These are phyloP conservation scores for Stephania cephalantha DNA, from an alignment of 164 flowering plant genomes.

Conservation along the genomic window DNA sequence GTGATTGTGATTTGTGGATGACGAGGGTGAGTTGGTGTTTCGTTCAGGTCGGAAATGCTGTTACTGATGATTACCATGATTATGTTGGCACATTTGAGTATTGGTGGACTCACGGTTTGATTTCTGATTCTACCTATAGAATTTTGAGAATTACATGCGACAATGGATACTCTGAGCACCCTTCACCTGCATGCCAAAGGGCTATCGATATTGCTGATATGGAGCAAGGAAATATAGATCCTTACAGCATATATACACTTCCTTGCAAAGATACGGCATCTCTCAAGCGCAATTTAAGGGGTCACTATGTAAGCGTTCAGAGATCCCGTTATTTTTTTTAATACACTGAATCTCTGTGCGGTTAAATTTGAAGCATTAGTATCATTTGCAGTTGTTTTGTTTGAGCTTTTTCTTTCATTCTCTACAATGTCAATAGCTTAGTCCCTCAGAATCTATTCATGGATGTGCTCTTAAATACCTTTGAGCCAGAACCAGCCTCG, in stretches of 20 bases:
- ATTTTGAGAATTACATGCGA: slow-evolving; percentile 44
- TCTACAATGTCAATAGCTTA: no score
- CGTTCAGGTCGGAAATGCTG: slow-evolving; percentile 91
- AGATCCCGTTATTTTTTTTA: not conserved
- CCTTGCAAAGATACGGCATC: slow-evolving; percentile 62
- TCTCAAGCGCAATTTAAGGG: slow-evolving; percentile 48
- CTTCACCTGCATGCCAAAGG: slow-evolving; percentile 55
- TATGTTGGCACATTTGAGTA: slow-evolving; percentile 89
- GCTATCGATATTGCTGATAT: slow-evolving; percentile 47
- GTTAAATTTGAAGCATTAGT: not conserved
- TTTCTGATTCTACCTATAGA: slow-evolving; percentile 81
- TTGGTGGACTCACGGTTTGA: slow-evolving; percentile 97
- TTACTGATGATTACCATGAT: slow-evolving; percentile 89
- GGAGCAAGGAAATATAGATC: slow-evolving; percentile 86
- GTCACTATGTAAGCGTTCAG: slow-evolving; percentile 69
- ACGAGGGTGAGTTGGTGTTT: not conserved
- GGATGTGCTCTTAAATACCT: no score
- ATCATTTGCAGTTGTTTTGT: no score
- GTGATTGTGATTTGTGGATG: not conserved
- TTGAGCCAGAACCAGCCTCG: no score
- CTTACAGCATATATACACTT: slow-evolving; percentile 79
- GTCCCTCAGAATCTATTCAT: no score
- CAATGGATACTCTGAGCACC: slow-evolving; percentile 58
- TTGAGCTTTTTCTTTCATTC: no score
- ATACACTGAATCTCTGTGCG: not conserved